Percentiles rank a stretch among this genome's conserved stretches.
These are phyloP conservation scores for Tuber aestivum DNA, from an alignment of 495 filamentous ascomycete genomes.

Conservation along the genomic window DNA sequence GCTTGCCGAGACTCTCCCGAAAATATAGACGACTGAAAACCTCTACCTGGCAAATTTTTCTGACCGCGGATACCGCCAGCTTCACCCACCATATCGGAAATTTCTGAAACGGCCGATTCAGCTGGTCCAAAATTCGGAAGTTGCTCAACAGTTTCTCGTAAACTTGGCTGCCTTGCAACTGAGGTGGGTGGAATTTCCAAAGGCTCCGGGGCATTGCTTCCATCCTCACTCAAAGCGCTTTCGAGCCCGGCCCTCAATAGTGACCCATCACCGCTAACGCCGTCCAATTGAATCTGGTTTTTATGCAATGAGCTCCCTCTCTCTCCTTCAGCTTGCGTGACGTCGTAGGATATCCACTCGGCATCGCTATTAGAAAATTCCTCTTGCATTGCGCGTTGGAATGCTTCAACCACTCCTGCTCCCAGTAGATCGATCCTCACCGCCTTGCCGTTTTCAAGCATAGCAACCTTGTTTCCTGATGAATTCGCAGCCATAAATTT, in stretches of 20 bases:
- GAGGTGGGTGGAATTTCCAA: background rate
- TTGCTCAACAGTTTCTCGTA: background rate
- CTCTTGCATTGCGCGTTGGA: constrained; percentile 59
- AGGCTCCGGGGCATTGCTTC: constrained; percentile 27
- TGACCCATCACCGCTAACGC: constrained; percentile 20
- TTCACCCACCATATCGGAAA: background rate
- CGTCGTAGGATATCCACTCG: constrained; percentile 15
- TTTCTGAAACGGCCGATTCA: background rate
- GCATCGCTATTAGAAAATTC: constrained; percentile 14
- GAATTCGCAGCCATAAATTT: constrained; percentile 26
- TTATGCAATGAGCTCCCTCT: constrained; percentile 1
- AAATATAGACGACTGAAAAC: constrained; percentile 17
- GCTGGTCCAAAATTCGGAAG: background rate
- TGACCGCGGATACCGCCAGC: background rate
- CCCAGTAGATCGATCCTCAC: constrained; percentile 68
- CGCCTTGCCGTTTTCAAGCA: constrained; percentile 31
- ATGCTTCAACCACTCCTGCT: constrained; percentile 68
- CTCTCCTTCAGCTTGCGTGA: constrained; percentile 5
- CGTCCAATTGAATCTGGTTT: constrained; percentile 13
- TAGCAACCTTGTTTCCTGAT: constrained; percentile 16
- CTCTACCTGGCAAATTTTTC: background rate
- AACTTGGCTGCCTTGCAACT: constrained; percentile 2
- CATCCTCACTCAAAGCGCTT: constrained; percentile 33
- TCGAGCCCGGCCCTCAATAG: constrained; percentile 27
- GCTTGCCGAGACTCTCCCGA: constrained; percentile 22